A percentile compares a stretch with the other conserved stretches of the same genome.
Evolutionary conservation across 192 early-diverging fungal genomes (phyloP).

Genomic region (Linnemannia exigua): DNA sequence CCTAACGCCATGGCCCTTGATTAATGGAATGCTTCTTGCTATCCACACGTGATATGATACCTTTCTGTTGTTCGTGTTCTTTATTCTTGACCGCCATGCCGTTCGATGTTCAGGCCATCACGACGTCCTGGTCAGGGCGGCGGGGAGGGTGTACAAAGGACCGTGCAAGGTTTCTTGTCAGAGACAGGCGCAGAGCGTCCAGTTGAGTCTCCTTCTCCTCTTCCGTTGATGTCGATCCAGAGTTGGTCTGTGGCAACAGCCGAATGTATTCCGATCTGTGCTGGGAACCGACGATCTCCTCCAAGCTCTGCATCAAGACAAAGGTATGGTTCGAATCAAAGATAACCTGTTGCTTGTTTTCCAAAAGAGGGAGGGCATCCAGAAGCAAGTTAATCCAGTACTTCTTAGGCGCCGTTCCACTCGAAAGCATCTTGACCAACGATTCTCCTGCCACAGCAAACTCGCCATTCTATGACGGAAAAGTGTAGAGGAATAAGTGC

Average conservation of each 20-base stretch:
- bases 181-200: conserved; percentile 32
- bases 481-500: background rate
- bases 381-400: conserved; percentile 66
- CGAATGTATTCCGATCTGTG: conserved; percentile 46
- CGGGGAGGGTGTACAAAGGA: conserved; percentile 35
- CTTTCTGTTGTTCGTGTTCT: background rate
- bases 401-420: conserved; percentile 64
- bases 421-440: conserved; percentile 62
- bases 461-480: conserved; percentile 22
- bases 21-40: conserved; percentile 1
- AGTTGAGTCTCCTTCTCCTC: conserved; percentile 37
- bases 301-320: conserved; percentile 77
- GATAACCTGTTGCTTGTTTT: conserved; percentile 65
- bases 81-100: background rate
- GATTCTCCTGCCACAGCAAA: conserved; percentile 54
- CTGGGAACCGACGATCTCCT: conserved; percentile 61
- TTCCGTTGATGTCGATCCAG: conserved; percentile 5
- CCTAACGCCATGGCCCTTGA: conserved; percentile 4
- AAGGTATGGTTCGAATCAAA: conserved; percentile 70
- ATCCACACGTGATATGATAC: background rate
- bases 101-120: background rate
- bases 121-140: background rate
- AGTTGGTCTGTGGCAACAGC: conserved; percentile 20
- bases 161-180: conserved; percentile 43
- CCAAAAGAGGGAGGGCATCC: conserved; percentile 74